Evolutionary conservation across 1,284 basidiomycete species (phyloP).

Genomic region (Sparassis latifolia): DNA sequence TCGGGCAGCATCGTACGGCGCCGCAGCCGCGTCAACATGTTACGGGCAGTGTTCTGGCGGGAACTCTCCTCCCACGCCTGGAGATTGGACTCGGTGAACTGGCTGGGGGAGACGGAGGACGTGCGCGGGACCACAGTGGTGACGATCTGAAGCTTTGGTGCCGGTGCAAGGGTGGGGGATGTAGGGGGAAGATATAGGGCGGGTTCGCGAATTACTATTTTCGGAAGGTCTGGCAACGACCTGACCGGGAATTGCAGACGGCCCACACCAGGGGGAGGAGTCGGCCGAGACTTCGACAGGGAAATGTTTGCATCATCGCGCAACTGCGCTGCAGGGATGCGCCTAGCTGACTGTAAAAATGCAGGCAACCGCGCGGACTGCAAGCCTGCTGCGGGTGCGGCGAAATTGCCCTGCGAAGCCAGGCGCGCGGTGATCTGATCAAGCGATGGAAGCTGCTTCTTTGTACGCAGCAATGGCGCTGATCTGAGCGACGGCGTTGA

Average conservation of each 20-base stretch:
- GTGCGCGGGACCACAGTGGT: conserved; percentile 44
- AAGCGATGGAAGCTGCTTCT: conserved; percentile 51
- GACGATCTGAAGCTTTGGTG: conserved; percentile 40
- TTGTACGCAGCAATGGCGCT: conserved; percentile 10
- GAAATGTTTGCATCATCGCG: neutral
- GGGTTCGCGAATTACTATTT: conserved; percentile 19
- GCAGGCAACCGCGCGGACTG: conserved; percentile 34
- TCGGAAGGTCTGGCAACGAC: conserved; percentile 20
- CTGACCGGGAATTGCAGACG: conserved; percentile 36
- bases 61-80: conserved; percentile 34
- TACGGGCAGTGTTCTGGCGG: conserved; percentile 45
- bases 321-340: conserved; percentile 9
- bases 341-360: conserved; percentile 32
- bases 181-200: conserved; percentile 18
- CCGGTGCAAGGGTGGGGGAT: conserved; percentile 30
- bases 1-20: conserved; percentile 39
- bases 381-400: conserved; percentile 14
- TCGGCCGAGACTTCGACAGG: conserved; percentile 23
- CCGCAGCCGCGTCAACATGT: conserved; percentile 60
- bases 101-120: conserved; percentile 34
- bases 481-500: conserved; percentile 12
- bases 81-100: conserved; percentile 49
- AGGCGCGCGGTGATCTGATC: conserved; percentile 69
- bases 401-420: conserved; percentile 25
- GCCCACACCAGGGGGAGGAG: conserved; percentile 40